Evolutionary conservation across 495 filamentous ascomycete species (phyloP), one percentile per base, ranked within the genome.

Genomic region (Amniculicola lignicola): DNA sequence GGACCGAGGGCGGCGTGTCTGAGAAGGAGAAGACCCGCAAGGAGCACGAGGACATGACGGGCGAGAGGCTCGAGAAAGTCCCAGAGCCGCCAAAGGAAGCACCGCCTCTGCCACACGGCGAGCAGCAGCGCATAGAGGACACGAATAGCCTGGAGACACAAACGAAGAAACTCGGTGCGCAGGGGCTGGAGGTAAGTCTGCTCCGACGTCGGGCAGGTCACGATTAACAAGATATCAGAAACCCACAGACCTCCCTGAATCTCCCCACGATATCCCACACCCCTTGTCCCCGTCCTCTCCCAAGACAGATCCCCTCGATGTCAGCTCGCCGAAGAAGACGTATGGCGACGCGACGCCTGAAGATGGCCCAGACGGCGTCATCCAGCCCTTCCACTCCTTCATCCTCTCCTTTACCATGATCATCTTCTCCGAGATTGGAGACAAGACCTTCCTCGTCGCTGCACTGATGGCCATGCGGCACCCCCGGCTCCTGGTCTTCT

Each of bases 401-500:
- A 61, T 91, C 21, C 87, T 96, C 42, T 93, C 93, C 6, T 82
- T 96, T 47, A 89, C 90, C 53, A 97, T 97, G 93, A 98, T 98
- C 57, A 78, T 97, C 49, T 88, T 97, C 63, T 96, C 93, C 57
- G 93, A 98, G 69, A 84, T 98, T 67, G 93, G 93, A 54, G 93
- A 98, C 80, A 98, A 98, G 71, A 98, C 93, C 0, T 98, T 98
- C 74, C 78, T 98, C 35, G 89, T 98, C 37, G 93, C 93, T 12
- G 93, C 93, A 21, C 79, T 98, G 18, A 98, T 98, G 93, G 93
- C 93, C 1, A 98, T 98, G 93, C 89, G 95, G 61, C 91, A 98
- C 67, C 86, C 93, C 37, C 88, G 92, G 27, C 70, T 96, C 48
- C 77, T 96, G 11, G 94, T 98, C 36, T 98, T 97, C 74, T 83